phyloP scores from a whole-genome alignment of 805 yeast species.

The Pichia scutulata region DNA sequence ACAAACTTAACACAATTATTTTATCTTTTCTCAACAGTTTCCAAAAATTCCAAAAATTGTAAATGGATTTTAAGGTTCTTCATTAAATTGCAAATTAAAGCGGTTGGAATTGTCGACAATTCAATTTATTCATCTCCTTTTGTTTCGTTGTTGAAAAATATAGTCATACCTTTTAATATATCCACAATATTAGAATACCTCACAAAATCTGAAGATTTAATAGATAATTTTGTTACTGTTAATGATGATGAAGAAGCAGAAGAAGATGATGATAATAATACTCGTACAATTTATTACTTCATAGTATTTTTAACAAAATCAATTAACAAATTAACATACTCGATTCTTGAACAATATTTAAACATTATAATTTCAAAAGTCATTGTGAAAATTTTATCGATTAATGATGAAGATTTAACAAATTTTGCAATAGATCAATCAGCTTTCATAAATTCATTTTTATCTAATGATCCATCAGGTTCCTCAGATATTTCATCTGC shows the following conservation, averaged over 20 bases:
- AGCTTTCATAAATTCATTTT: constrained; percentile 59
- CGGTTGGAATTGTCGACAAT: neutral
- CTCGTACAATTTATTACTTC: constrained; percentile 2
- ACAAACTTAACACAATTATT: neutral
- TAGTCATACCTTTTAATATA: neutral
- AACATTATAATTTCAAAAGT: constrained; percentile 61
- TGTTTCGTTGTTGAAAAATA: neutral
- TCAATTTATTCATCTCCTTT: neutral
- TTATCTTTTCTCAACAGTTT: neutral
- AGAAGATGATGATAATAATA: neutral
- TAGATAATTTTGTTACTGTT: neutral
- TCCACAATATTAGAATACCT: neutral
- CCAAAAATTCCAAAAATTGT: neutral
- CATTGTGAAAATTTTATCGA: constrained; percentile 68
- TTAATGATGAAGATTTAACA: constrained; percentile 60
- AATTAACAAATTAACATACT: neutral
- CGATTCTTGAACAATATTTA: constrained; percentile 52
- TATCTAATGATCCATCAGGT: neutral
- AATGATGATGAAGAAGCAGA: no score
- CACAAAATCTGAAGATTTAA: neutral
- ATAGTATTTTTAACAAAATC: constrained; percentile 1
- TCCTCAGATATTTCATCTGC: constrained; percentile 7
- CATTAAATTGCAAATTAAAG: constrained; percentile 3
- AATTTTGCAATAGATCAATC: constrained; percentile 80
- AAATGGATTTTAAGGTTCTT: constrained; percentile 9